Percentiles rank a stretch among this genome's conserved stretches.
Evolutionary conservation across 2,329 filamentous ascomycete species (phyloP).

Genomic region (Metarhizium rileyi): DNA sequence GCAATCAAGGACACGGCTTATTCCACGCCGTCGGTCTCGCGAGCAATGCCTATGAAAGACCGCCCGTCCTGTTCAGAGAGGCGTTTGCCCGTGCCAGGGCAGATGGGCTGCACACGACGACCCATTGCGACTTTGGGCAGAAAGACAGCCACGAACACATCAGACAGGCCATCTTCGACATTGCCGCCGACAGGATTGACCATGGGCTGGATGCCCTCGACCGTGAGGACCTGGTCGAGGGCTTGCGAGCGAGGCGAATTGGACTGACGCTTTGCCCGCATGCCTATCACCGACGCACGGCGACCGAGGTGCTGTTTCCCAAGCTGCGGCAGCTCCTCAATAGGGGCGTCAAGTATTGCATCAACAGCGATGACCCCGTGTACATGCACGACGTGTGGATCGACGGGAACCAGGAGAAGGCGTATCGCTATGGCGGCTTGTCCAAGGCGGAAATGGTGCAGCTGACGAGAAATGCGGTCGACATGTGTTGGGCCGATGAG

Average conservation of each 20-base stretch:
- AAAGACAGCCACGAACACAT: constrained; percentile 43
- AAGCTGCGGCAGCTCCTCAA: constrained; percentile 43
- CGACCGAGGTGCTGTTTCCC: constrained; percentile 39
- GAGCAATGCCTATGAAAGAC: constrained; percentile 35
- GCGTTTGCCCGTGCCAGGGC: constrained; percentile 24
- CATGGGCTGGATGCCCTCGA: constrained; percentile 59
- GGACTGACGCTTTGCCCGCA: constrained; percentile 60
- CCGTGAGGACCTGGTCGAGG: constrained; percentile 44
- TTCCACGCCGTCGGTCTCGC: constrained; percentile 38
- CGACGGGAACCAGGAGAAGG: constrained; percentile 35
- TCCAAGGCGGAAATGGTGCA: constrained; percentile 31
- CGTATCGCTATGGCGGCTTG: constrained; percentile 30
- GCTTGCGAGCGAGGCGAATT: constrained; percentile 44
- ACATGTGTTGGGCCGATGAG: constrained; percentile 35
- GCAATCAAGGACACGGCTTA: constrained; percentile 22
- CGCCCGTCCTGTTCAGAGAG: constrained; percentile 33
- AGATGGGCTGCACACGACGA: constrained; percentile 35
- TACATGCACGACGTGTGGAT: constrained; percentile 48
- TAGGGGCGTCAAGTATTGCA: constrained; percentile 52
- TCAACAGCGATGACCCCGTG: constrained; percentile 63
- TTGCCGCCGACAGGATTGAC: constrained; percentile 58
- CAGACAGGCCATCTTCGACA: constrained; percentile 46
- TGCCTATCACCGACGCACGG: constrained; percentile 12
- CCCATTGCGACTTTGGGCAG: constrained; percentile 42
- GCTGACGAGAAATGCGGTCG: constrained; percentile 32